A percentile compares a stretch with the other conserved stretches of the same genome.
These are phyloP conservation scores for Picea glauca DNA, from an alignment of 75 land plant species.

Conservation along the genomic window DNA sequence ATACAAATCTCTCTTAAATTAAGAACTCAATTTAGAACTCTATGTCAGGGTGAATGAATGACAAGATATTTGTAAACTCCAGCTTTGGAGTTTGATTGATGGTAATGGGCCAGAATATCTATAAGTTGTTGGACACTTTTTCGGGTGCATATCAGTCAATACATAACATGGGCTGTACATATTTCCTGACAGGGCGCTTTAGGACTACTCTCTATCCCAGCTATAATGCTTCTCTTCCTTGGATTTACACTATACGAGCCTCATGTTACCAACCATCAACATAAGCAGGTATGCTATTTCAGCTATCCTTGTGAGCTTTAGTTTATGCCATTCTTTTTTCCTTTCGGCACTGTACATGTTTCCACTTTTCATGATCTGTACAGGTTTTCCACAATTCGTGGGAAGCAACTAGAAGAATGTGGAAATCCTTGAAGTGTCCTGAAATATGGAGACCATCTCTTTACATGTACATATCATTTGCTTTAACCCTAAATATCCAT, in stretches of 20 bases:
- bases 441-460: slow-evolving; percentile 79
- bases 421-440: slow-evolving; percentile 57
- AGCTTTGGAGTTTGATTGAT: slow-evolving; percentile 2
- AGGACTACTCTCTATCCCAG: slow-evolving; percentile 64
- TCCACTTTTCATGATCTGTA: background rate
- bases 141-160: background rate
- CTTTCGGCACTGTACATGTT: background rate
- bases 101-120: background rate
- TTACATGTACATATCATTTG: slow-evolving; percentile 78
- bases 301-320: background rate
- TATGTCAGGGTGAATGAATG: background rate
- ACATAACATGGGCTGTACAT: slow-evolving; percentile 7
- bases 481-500: slow-evolving; percentile 51
- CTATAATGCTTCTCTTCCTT: slow-evolving; percentile 9
- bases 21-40: background rate
- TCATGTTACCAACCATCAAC: background rate
- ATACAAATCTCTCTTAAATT: background rate
- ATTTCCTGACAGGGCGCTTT: slow-evolving; percentile 46
- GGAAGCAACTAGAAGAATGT: slow-evolving; percentile 52
- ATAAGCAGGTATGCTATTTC: background rate
- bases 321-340: background rate
- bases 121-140: background rate
- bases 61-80: background rate
- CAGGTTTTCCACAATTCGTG: slow-evolving; percentile 56
- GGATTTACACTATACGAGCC: background rate